Evolutionary conservation across 805 yeast species (phyloP).

Genomic region (Saturnispora dispora): DNA sequence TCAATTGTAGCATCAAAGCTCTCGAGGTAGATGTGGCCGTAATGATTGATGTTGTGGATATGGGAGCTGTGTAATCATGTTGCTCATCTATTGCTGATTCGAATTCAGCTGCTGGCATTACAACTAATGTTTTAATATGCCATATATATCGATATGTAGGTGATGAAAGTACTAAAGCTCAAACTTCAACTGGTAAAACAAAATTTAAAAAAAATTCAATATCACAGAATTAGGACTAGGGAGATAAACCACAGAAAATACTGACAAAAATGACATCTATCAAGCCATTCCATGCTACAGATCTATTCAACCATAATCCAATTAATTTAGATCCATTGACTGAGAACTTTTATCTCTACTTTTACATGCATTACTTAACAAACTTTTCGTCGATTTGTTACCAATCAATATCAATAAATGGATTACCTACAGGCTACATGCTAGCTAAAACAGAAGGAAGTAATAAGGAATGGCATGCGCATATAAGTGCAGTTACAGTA

Average conservation of each 20-base stretch:
- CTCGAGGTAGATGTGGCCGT: slow-evolving; percentile 25
- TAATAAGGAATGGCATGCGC: slow-evolving; percentile 86
- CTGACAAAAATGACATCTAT: slow-evolving; percentile 64
- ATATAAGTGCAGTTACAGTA: slow-evolving; percentile 91
- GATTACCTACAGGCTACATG: slow-evolving; percentile 61
- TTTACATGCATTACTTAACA: slow-evolving; percentile 73
- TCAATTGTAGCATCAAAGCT: slow-evolving; percentile 70
- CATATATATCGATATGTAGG: neutral
- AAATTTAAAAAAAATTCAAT: neutral
- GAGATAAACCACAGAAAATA: no score
- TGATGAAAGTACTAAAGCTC: neutral
- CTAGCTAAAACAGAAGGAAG: slow-evolving; percentile 95
- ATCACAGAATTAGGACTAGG: neutral
- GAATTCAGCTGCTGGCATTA: neutral
- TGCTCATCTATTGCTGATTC: neutral
- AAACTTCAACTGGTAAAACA: neutral
- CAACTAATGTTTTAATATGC: no score
- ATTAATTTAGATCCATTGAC: slow-evolving; percentile 85
- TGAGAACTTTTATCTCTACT: slow-evolving; percentile 79
- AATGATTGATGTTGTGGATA: slow-evolving; percentile 1
- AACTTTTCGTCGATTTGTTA: slow-evolving; percentile 88
- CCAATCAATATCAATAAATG: slow-evolving; percentile 41
- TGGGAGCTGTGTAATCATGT: neutral
- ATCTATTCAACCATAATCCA: slow-evolving; percentile 60
- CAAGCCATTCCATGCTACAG: slow-evolving; percentile 81